Evolutionary conservation across 768 basidiomycete species (phyloP).

Genomic region (Cystoderma amianthinum): DNA sequence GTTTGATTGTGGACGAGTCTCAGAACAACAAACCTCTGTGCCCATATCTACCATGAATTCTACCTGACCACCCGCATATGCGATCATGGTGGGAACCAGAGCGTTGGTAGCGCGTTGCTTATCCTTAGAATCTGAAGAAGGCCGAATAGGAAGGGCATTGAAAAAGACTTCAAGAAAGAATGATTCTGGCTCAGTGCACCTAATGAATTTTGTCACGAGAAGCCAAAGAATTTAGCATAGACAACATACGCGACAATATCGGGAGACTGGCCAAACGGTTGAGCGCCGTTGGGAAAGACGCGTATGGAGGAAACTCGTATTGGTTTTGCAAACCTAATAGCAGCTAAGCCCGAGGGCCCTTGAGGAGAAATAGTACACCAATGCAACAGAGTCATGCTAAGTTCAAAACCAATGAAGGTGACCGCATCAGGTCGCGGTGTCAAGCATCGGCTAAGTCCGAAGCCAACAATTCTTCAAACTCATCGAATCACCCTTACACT

Average conservation of each 20-base stretch:
- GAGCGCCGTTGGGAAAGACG: conserved; percentile 60
- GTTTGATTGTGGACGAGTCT: background rate
- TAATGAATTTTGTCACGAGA: conserved; percentile 17
- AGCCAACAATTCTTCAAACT: conserved; percentile 3
- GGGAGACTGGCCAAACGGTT: conserved; percentile 54
- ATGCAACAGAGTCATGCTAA: conserved; percentile 47
- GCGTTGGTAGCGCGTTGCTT: conserved; percentile 65
- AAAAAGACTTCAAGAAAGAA: conserved; percentile 74
- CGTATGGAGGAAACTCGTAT: conserved; percentile 62
- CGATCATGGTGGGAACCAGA: conserved; percentile 62
- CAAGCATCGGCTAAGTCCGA: conserved; percentile 19
- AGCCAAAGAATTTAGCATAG: background rate
- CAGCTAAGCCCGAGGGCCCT: conserved; percentile 52
- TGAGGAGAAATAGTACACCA: conserved; percentile 62
- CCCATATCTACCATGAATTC: conserved; percentile 71
- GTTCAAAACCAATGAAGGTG: background rate
- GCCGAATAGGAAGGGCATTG: conserved; percentile 53
- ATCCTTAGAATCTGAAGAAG: conserved; percentile 39
- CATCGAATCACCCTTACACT: background rate
- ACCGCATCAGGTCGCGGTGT: background rate
- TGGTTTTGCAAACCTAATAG: conserved; percentile 63
- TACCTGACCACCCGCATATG: conserved; percentile 61
- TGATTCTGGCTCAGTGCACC: conserved; percentile 63
- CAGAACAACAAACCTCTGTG: conserved; percentile 39
- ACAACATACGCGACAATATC: conserved; percentile 57